Evolutionary conservation across 192 early-diverging fungal genomes (phyloP), one percentile per base, ranked within the genome.

Genomic region (Linnemannia schmuckeri): DNA sequence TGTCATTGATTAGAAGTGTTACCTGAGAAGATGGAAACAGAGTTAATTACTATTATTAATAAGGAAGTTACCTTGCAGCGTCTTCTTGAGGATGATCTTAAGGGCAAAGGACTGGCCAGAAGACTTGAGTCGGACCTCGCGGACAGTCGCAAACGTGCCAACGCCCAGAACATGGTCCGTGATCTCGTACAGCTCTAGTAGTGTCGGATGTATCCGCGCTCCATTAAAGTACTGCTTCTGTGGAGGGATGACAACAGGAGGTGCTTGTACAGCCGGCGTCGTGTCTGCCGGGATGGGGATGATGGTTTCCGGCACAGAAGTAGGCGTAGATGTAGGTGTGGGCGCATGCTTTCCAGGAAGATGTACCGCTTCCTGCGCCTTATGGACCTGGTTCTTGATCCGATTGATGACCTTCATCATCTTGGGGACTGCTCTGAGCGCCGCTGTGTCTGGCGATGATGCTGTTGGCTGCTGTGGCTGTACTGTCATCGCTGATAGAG

Each of bases 61-160:
- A 27, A 13, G 22, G 44, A 71, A 38, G 42, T 88, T 88, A 88
- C 90, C 90, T 81, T 77, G 76, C 30, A 93, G 80, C 18, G 76
- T 87, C 55, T 89, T 93, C 82, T 95, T 96, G 70, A 92, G 82
- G 73, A 96, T 95, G 52, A 95, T 95, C 71, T 96, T 97, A 38
- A 93, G 91, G 6, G 96, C 96, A 90, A 89, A 96, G 13, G 91
- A 90, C 30, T 90, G 42, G 0, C 86, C 81, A 2, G 94, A 93
- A 7, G 80, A 71, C 76, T 91, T 93, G 20, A 94, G 90, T 37
- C 90, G 90, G 77, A 91, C 92, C 82, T 94, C 93, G 76, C 94
- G 94, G 20, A 96, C 95, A 1, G 90, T 89, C 0, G 93, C 95
- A 91, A 94, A 94, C 7, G 90, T 89, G 22, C 90, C 92, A 0